A percentile compares a stretch with the other conserved stretches of the same genome.
phyloP scores from a whole-genome alignment of 2,329 filamentous ascomycete genomes.

The Cladosporium colombiae region DNA sequence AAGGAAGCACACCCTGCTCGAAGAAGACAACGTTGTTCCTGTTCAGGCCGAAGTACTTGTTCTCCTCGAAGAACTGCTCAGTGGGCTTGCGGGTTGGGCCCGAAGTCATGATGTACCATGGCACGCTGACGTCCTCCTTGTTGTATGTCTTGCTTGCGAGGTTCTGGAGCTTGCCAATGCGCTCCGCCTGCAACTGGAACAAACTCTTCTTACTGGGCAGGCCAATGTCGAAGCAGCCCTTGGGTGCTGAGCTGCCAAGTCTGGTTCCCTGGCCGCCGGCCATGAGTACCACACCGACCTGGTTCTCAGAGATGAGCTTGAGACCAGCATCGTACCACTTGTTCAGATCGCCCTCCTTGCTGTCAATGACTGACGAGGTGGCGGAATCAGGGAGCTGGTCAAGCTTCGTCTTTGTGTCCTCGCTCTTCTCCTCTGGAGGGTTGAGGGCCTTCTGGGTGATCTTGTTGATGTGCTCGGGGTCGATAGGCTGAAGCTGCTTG shows the following conservation, averaged over 20 bases:
- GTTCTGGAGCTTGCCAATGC: constrained; percentile 82
- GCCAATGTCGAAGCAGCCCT: constrained; percentile 96
- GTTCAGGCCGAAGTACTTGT: constrained; percentile 87
- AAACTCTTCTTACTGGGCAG: constrained; percentile 90
- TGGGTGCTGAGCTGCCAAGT: constrained; percentile 89
- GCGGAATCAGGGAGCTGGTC: constrained; percentile 87
- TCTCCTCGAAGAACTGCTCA: constrained; percentile 86
- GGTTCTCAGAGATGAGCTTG: constrained; percentile 65
- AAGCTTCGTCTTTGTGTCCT: constrained; percentile 58
- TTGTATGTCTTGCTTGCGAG: constrained; percentile 72
- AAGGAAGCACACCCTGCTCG: constrained; percentile 94
- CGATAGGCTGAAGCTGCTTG: constrained; percentile 77
- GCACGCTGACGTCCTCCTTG: constrained; percentile 66
- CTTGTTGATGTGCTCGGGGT: constrained; percentile 83
- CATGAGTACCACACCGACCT: constrained; percentile 88
- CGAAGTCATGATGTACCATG: constrained; percentile 99
- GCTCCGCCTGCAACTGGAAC: constrained; percentile 96
- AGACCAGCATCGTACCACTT: constrained; percentile 78
- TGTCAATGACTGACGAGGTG: constrained; percentile 89
- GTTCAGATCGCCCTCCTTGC: constrained; percentile 72
- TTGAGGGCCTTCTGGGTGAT: constrained; percentile 81
- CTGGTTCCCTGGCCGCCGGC: constrained; percentile 95
- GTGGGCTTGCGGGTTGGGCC: constrained; percentile 89
- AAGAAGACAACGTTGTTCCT: constrained; percentile 88
- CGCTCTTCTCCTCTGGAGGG: constrained; percentile 64